Evolutionary conservation across 257 asterid genomes (phyloP).

Genomic region (Solanum rostratum): DNA sequence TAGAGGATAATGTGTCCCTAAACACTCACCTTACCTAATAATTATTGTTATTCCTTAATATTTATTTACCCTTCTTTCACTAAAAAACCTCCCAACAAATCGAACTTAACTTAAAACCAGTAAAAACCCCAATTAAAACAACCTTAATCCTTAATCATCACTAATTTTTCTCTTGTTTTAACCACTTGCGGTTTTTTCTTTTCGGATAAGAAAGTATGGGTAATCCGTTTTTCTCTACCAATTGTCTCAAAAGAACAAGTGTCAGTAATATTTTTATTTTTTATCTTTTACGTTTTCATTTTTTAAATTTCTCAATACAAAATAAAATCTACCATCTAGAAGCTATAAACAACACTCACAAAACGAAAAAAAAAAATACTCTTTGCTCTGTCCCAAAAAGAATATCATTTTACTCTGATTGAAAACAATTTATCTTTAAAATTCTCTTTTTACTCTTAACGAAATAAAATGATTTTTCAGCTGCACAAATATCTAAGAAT

Average conservation of each 20-base stretch:
- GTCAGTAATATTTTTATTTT: neutral
- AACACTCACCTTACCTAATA: neutral
- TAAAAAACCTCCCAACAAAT: neutral
- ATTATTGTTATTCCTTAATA: neutral
- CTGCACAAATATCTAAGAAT: no score
- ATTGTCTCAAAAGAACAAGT: neutral
- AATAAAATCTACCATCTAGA: neutral
- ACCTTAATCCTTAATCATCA: neutral
- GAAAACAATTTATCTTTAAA: no score
- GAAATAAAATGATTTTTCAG: no score
- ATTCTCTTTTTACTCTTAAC: no score
- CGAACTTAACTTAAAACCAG: neutral
- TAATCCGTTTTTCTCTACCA: neutral
- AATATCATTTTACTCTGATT: no score
- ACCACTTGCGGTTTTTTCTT: no score
- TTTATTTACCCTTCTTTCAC: neutral
- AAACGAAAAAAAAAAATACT: neutral
- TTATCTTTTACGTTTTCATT: neutral
- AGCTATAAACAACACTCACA: neutral
- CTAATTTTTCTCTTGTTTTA: neutral
- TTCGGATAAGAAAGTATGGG: neutral
- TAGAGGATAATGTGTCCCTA: neutral
- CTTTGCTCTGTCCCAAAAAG: no score
- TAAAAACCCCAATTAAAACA: neutral
- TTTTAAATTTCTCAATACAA: neutral